phyloP scores from a whole-genome alignment of 768 basidiomycete species.

The Kondoa malvinella region DNA sequence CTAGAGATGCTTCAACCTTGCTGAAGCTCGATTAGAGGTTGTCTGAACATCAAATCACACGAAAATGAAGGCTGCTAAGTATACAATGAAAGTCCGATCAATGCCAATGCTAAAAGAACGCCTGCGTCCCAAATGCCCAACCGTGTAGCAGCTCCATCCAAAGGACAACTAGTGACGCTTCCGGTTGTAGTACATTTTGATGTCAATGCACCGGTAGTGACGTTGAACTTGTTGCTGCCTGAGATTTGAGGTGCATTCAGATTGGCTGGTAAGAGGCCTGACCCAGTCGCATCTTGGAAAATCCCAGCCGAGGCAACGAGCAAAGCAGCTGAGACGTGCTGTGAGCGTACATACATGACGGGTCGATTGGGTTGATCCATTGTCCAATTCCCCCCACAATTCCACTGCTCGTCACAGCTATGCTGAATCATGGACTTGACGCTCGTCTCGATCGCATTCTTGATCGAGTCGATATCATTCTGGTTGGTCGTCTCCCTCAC shows the following conservation, averaged over 20 bases:
- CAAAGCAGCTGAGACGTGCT: conserved; percentile 1
- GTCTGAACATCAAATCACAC: no score
- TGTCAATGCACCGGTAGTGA: background rate
- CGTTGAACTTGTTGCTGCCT: background rate
- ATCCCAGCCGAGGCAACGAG: conserved; percentile 4
- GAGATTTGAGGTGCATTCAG: background rate
- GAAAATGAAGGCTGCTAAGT: no score
- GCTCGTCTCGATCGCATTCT: background rate
- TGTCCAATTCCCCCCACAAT: background rate
- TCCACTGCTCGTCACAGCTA: background rate
- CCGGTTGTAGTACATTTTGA: background rate
- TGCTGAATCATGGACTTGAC: background rate
- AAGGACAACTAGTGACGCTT: background rate
- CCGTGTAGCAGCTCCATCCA: background rate
- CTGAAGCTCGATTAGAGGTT: no score
- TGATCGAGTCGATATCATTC: background rate
- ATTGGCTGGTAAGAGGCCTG: conserved; percentile 1
- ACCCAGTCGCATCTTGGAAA: background rate
- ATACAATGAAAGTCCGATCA: background rate
- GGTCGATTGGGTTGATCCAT: background rate
- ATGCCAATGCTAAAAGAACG: background rate
- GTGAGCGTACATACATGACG: background rate
- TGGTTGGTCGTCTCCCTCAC: background rate
- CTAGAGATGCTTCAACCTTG: no score
- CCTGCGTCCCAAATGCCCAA: background rate